Conservation (phyloP, 768 basidiomycete genomes). For the Scleroderma bovista region DNA sequence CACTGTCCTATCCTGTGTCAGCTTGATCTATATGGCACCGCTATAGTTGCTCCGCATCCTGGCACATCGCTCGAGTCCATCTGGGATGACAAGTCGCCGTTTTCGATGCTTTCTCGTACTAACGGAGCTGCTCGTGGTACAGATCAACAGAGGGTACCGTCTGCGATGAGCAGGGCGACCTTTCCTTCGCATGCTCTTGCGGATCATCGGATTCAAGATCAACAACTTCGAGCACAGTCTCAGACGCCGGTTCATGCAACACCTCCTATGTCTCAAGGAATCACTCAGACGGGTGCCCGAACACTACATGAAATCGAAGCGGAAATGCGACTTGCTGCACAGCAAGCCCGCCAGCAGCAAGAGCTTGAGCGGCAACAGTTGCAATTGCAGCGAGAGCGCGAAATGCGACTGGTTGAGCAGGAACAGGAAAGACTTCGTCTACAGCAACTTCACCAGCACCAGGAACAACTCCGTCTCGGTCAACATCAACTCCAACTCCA, state of each 20-base stretch:
- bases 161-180: constrained; percentile 19
- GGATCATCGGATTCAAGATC: constrained; percentile 34
- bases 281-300: constrained; percentile 38
- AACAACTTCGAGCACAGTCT: constrained; percentile 31
- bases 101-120: constrained; percentile 56
- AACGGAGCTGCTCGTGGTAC: constrained; percentile 44
- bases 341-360: constrained; percentile 37
- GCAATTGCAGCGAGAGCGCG: constrained; percentile 42
- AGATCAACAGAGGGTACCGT: constrained; percentile 23
- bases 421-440: constrained; percentile 30
- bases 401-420: constrained; percentile 27
- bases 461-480: constrained; percentile 34
- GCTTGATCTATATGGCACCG: constrained; percentile 8
- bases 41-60: constrained; percentile 7
- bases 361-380: constrained; percentile 34
- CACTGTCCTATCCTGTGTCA: constrained; percentile 3
- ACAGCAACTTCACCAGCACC: constrained; percentile 39
- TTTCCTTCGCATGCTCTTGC: constrained; percentile 23
- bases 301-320: constrained; percentile 81
- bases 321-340: constrained; percentile 68
- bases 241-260: not conserved
- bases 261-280: constrained; percentile 25
- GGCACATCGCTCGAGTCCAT: constrained; percentile 59
- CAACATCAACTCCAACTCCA: constrained; percentile 42
- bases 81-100: constrained; percentile 78